Percentiles rank a stretch among this genome's conserved stretches.
phyloP scores from a whole-genome alignment of 2,329 filamentous ascomycete species.

The Colletotrichum sp. region DNA sequence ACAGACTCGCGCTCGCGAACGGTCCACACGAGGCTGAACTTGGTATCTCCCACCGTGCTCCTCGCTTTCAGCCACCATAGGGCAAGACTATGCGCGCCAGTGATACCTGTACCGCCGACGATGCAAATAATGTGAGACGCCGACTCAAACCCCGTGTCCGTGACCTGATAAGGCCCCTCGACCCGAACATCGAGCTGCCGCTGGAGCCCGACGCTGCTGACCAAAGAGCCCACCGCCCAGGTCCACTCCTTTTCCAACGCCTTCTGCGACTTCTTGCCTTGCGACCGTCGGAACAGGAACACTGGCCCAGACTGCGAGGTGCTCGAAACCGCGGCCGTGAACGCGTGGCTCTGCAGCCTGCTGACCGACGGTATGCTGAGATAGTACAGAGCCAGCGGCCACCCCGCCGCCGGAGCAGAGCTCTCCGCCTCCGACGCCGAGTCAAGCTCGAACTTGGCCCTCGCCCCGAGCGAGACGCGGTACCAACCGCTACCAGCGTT shows the following conservation, averaged over 20 bases:
- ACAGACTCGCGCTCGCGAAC: neutral
- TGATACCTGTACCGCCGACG: neutral
- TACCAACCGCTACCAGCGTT: neutral
- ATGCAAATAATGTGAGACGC: neutral
- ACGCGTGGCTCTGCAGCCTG: slow-evolving; percentile 19
- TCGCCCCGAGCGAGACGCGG: neutral
- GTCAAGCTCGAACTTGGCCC: neutral
- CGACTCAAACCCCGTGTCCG: neutral
- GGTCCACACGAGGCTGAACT: neutral
- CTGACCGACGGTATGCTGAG: slow-evolving; percentile 15
- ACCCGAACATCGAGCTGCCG: neutral
- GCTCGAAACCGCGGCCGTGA: slow-evolving; percentile 13
- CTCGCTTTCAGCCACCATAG: neutral
- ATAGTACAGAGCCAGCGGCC: slow-evolving; percentile 1
- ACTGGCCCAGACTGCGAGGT: neutral
- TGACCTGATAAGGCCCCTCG: neutral
- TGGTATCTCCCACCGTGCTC: neutral
- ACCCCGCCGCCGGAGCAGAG: neutral
- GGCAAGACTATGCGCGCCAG: neutral
- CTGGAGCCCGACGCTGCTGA: neutral
- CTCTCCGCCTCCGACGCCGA: neutral
- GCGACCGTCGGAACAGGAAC: slow-evolving; percentile 2
- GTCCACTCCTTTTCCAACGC: slow-evolving; percentile 10
- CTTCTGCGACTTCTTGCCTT: neutral
- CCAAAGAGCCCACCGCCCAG: neutral